Evolutionary conservation across 306 rosid species (phyloP).

Genomic region (Casuarina glauca): DNA sequence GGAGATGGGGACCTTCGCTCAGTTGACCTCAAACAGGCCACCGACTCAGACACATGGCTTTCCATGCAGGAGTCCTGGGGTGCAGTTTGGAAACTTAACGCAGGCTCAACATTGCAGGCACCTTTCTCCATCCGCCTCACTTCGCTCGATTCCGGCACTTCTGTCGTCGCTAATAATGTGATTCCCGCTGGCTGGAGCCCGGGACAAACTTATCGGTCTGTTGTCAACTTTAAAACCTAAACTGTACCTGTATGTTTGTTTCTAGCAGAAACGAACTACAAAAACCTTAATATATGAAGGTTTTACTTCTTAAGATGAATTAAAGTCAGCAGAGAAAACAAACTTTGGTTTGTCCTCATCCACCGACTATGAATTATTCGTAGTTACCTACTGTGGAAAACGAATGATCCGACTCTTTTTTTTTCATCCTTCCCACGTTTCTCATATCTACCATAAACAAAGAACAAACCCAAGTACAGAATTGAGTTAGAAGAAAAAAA

Average conservation of each 20-base stretch:
- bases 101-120: constrained; percentile 39
- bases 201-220: constrained; percentile 63
- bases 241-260: no score
- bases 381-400: neutral
- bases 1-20: constrained; percentile 58
- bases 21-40: constrained; percentile 58
- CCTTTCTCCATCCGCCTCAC: constrained; percentile 66
- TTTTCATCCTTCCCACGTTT: neutral
- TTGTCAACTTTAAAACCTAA: constrained; percentile 44
- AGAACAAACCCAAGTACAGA: no score
- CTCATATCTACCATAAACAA: no score
- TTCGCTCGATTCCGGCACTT: constrained; percentile 33
- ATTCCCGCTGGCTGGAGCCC: constrained; percentile 74
- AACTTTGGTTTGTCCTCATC: neutral
- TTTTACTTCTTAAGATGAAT: neutral
- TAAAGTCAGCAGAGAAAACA: neutral
- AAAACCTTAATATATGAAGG: neutral
- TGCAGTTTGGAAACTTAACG: constrained; percentile 63
- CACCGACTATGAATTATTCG: neutral
- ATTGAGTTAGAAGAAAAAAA: no score
- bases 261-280: neutral
- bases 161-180: constrained; percentile 47
- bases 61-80: constrained; percentile 73
- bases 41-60: constrained; percentile 46
- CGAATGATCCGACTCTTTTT: neutral